Evolutionary conservation across 148 eudicot species (phyloP).

Genomic region (Fagopyrum esculentum): DNA sequence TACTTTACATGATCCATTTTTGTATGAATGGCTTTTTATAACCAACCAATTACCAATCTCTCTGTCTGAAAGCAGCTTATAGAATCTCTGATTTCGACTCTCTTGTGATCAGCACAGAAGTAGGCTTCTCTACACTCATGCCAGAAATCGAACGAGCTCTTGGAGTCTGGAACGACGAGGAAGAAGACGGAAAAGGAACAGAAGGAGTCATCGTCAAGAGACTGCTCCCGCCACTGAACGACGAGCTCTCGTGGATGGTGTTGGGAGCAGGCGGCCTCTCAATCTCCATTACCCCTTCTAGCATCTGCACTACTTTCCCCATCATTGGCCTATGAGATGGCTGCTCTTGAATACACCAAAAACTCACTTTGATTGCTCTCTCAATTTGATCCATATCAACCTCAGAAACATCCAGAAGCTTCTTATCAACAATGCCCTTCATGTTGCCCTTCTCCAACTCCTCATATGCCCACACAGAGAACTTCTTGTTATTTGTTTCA

Average conservation of each 20-base stretch:
- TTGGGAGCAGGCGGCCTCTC: slow-evolving; percentile 62
- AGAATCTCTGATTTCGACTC: slow-evolving; percentile 17
- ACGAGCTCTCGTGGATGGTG: slow-evolving; percentile 30
- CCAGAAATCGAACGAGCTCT: slow-evolving; percentile 17
- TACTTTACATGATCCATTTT: not conserved
- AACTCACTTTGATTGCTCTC: slow-evolving; percentile 57
- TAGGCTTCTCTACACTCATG: slow-evolving; percentile 35
- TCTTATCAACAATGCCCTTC: slow-evolving; percentile 39
- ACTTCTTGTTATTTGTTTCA: slow-evolving; percentile 52
- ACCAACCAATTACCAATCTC: not conserved
- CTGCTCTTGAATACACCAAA: slow-evolving; percentile 94
- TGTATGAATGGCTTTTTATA: not conserved
- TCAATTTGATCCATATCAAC: slow-evolving; percentile 51
- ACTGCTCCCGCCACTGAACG: slow-evolving; percentile 30
- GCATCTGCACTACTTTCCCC: slow-evolving; percentile 90
- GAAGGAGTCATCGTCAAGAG: slow-evolving; percentile 33
- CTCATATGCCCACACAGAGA: slow-evolving; percentile 66
- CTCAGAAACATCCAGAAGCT: slow-evolving; percentile 28
- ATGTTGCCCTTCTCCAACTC: slow-evolving; percentile 64
- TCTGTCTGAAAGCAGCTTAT: not conserved
- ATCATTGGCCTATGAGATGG: slow-evolving; percentile 75
- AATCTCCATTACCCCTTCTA: slow-evolving; percentile 67
- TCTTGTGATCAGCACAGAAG: slow-evolving; percentile 30
- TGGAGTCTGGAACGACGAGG: slow-evolving; percentile 32
- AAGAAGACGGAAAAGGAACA: slow-evolving; percentile 24